Conservation (phyloP, 129 eudicot species). For the Flaveria bidentis region DNA sequence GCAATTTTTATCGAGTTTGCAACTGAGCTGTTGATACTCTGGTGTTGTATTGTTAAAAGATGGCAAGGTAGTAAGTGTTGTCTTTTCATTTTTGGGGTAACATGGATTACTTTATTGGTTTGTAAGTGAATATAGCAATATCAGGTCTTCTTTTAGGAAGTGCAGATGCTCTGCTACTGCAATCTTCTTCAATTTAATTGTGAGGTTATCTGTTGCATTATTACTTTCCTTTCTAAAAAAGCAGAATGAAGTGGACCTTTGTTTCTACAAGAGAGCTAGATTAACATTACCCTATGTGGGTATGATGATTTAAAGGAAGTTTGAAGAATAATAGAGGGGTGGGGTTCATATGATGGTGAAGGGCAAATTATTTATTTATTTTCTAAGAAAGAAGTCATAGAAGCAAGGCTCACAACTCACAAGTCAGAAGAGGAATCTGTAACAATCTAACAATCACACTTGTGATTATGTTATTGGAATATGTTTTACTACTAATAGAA, state of each 20-base stretch:
- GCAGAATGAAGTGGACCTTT: neutral
- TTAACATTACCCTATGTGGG: neutral
- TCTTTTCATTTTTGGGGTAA: neutral
- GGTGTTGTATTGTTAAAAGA: neutral
- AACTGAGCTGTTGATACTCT: neutral
- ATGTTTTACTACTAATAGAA: neutral
- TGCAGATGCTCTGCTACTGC: neutral
- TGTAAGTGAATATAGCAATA: neutral
- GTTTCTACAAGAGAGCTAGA: neutral
- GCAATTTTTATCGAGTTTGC: neutral
- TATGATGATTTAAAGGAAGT: no score
- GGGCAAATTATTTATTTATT: no score
- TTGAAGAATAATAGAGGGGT: no score
- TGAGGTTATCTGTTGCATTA: neutral
- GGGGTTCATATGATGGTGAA: no score
- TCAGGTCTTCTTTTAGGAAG: neutral
- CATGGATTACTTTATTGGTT: neutral
- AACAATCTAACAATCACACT: neutral
- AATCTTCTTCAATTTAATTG: neutral
- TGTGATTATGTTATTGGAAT: neutral
- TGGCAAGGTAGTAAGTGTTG: neutral
- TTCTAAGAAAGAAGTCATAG: no score
- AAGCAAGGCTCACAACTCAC: neutral
- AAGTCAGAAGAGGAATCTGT: neutral
- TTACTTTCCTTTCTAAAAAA: no score